Conservation (phyloP, 2,329 filamentous ascomycete species). For the Neopestalotiopsis sp. region DNA sequence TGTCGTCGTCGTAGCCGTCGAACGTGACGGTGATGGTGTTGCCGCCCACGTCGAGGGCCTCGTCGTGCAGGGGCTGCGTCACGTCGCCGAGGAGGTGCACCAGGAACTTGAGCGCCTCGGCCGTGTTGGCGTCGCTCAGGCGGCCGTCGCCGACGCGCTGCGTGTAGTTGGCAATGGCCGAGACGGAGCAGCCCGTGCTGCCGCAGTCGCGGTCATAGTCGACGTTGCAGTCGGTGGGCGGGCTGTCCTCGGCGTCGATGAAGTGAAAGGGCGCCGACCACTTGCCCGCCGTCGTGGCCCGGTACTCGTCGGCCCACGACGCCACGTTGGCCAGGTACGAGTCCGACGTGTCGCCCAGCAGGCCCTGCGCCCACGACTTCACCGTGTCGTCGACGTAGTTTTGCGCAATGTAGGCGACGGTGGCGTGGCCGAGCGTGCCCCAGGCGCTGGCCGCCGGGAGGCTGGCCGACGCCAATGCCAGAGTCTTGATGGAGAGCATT, state of each 20-base stretch:
- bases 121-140: constrained; percentile 21
- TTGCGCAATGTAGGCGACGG: constrained; percentile 43
- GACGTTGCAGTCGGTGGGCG: constrained; percentile 39
- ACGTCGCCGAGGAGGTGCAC: constrained; percentile 41
- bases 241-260: constrained; percentile 45
- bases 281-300: constrained; percentile 37
- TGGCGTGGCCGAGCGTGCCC: constrained; percentile 41
- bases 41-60: constrained; percentile 48
- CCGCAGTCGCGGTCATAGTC: constrained; percentile 41
- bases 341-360: constrained; percentile 36
- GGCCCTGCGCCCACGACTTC: constrained; percentile 36
- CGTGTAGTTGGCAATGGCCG: constrained; percentile 34
- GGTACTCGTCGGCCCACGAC: constrained; percentile 43
- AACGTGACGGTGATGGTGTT: constrained; percentile 52
- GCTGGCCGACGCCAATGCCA: constrained; percentile 19
- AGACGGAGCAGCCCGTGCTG: constrained; percentile 35
- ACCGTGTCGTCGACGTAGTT: constrained; percentile 41
- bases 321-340: constrained; percentile 43
- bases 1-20: constrained; percentile 40
- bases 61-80: constrained; percentile 46
- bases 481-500: not conserved
- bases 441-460: constrained; percentile 21
- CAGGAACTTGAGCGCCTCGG: constrained; percentile 21
- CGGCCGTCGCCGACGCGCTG: constrained; percentile 24
- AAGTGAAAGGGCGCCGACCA: constrained; percentile 42